Evolutionary conservation across 2,329 filamentous ascomycete genomes (phyloP).

Genomic region (Leptographium wingfieldii): DNA sequence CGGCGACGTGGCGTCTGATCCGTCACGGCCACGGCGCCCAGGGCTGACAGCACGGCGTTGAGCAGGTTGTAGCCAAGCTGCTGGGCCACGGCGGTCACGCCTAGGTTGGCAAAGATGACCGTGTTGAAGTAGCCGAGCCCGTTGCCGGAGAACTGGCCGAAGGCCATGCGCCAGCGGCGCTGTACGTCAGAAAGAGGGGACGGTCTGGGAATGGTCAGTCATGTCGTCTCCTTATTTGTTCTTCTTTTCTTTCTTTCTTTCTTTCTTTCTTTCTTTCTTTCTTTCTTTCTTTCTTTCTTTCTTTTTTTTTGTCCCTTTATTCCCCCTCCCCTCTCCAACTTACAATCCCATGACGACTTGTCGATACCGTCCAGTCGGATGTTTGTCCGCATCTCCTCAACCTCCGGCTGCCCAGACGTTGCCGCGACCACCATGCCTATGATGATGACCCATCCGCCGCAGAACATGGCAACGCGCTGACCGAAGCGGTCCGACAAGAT

Average conservation of each 20-base stretch:
- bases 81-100: constrained; percentile 21
- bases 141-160: constrained; percentile 38
- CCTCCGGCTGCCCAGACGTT: constrained; percentile 24
- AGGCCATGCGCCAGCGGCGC: constrained; percentile 33
- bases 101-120: constrained; percentile 29
- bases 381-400: constrained; percentile 29
- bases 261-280: too few species aligned
- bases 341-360: constrained; percentile 32
- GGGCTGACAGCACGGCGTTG: constrained; percentile 31
- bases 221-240: too few species aligned
- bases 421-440: constrained; percentile 30
- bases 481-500: constrained; percentile 31
- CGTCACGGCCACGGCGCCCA: constrained; percentile 28
- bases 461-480: constrained; percentile 32
- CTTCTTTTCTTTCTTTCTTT: too few species aligned
- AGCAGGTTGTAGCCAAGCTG: constrained; percentile 35
- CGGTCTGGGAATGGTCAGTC: constrained; percentile 17
- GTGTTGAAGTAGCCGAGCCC: constrained; percentile 39
- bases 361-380: constrained; percentile 33
- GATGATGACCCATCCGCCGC: constrained; percentile 30
- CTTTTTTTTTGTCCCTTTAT: too few species aligned
- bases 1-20: constrained; percentile 34
- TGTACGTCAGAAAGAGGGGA: constrained; percentile 29
- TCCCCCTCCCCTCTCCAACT: not conserved
- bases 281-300: too few species aligned